phyloP scores from a whole-genome alignment of 495 filamentous ascomycete genomes.

The Xylaria longipes region DNA sequence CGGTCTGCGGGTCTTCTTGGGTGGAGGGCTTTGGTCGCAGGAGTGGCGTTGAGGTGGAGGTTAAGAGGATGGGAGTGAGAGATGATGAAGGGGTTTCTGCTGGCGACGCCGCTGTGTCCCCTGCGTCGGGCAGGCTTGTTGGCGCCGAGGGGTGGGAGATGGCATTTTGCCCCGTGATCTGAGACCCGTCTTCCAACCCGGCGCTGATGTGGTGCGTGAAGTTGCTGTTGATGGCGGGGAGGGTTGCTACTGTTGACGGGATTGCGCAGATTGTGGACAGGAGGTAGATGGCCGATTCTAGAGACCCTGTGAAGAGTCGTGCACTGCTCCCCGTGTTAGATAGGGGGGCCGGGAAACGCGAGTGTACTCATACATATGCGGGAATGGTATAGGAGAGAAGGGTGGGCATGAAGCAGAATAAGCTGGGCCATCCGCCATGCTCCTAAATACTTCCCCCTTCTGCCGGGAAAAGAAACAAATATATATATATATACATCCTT shows the following conservation, averaged over 20 bases:
- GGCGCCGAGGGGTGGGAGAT: conserved; percentile 81
- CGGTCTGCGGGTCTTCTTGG: conserved; percentile 2
- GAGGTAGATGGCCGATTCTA: conserved; percentile 83
- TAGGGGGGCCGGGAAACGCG: background rate
- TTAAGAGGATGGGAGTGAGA: conserved; percentile 22
- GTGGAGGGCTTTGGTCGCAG: background rate
- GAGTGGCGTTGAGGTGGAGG: conserved; percentile 5
- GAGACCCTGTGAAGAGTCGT: conserved; percentile 79
- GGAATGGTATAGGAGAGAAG: background rate
- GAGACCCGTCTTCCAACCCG: conserved; percentile 72
- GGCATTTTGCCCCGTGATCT: conserved; percentile 90
- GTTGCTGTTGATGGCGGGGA: conserved; percentile 92
- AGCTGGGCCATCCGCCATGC: background rate
- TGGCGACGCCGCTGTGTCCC: conserved; percentile 24
- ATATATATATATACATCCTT: too few species aligned
- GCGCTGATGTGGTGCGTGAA: conserved; percentile 94
- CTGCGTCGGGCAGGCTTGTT: conserved; percentile 53
- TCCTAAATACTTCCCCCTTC: too few species aligned
- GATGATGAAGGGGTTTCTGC: conserved; percentile 33
- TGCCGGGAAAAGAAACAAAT: too few species aligned
- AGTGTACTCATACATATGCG: background rate
- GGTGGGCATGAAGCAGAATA: background rate
- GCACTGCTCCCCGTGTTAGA: conserved; percentile 53
- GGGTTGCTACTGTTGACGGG: conserved; percentile 73
- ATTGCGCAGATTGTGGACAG: conserved; percentile 82